These are phyloP conservation scores for Penicillium fimorum DNA, from an alignment of 495 filamentous ascomycete genomes.

Conservation along the genomic window DNA sequence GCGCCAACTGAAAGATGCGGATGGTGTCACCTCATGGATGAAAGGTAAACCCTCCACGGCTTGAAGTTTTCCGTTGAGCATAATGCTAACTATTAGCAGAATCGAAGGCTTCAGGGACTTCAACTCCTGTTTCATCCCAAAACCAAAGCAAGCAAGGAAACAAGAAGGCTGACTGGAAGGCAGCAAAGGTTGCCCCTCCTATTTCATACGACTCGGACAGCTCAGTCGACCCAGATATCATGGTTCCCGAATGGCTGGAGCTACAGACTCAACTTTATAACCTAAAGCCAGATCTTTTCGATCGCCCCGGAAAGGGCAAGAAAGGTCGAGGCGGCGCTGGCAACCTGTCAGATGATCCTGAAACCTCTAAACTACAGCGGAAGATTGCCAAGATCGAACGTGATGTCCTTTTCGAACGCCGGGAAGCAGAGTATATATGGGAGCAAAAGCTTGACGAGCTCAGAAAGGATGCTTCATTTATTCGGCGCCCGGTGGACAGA, in stretches of 20 bases:
- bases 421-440: conserved; percentile 75
- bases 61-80: conserved; percentile 16
- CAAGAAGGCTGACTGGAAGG: conserved; percentile 29
- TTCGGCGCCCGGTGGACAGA: conserved; percentile 31
- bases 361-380: conserved; percentile 60
- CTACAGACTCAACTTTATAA: conserved; percentile 68
- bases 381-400: conserved; percentile 76
- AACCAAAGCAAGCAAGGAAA: conserved; percentile 30
- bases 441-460: conserved; percentile 61
- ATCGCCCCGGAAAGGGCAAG: conserved; percentile 46
- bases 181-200: conserved; percentile 21
- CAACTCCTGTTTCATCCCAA: conserved; percentile 28
- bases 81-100: conserved; percentile 35
- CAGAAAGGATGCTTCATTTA: conserved; percentile 53
- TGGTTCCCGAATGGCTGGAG: conserved; percentile 72
- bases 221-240: conserved; percentile 65
- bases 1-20: conserved; percentile 35
- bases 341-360: conserved; percentile 37
- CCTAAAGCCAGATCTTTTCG: conserved; percentile 62
- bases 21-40: conserved; percentile 45
- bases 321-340: conserved; percentile 31
- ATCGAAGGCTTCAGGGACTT: conserved; percentile 34
- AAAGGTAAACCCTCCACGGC: conserved; percentile 34
- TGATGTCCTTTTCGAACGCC: conserved; percentile 82
- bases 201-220: conserved; percentile 50